Conservation (phyloP, 2,329 filamentous ascomycete genomes). For the Lomentospora prolificans region DNA sequence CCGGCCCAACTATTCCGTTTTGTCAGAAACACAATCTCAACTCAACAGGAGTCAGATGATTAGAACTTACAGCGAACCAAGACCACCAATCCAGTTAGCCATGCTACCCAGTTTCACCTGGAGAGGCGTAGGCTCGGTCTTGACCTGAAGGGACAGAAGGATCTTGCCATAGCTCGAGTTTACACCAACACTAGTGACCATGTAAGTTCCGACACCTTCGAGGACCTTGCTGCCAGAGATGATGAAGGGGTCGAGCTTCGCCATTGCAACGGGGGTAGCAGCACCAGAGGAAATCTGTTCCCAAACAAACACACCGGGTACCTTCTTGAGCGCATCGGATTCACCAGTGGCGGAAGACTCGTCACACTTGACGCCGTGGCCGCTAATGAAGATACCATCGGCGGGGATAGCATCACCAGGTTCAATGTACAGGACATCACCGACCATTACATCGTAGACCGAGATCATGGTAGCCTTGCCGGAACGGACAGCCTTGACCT, state of each 20-base stretch:
- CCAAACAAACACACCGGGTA: conserved; percentile 46
- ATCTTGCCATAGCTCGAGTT: conserved; percentile 45
- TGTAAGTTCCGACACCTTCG: conserved; percentile 42
- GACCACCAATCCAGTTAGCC: conserved; percentile 32
- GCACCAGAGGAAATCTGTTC: conserved; percentile 33
- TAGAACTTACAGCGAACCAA: conserved; percentile 14
- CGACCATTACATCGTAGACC: conserved; percentile 56
- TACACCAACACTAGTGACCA: conserved; percentile 43
- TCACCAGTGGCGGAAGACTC: conserved; percentile 66
- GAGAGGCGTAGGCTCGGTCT: conserved; percentile 41
- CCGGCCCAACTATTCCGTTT: conserved; percentile 31
- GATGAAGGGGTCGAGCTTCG: conserved; percentile 55
- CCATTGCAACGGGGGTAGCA: conserved; percentile 14
- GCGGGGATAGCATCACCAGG: conserved; percentile 62
- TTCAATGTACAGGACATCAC: conserved; percentile 59
- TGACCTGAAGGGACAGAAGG: conserved; percentile 42
- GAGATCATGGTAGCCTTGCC: conserved; percentile 56
- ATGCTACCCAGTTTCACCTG: conserved; percentile 40
- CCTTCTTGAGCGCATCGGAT: conserved; percentile 62
- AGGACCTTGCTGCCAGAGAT: conserved; percentile 44
- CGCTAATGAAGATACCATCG: conserved; percentile 57
- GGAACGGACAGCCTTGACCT: conserved; percentile 56
- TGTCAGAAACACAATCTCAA: not conserved
- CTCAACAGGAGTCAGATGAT: conserved; percentile 28
- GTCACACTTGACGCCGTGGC: conserved; percentile 47